Conservation (phyloP, 768 basidiomycete genomes). For the Saitozyma sp. region DNA sequence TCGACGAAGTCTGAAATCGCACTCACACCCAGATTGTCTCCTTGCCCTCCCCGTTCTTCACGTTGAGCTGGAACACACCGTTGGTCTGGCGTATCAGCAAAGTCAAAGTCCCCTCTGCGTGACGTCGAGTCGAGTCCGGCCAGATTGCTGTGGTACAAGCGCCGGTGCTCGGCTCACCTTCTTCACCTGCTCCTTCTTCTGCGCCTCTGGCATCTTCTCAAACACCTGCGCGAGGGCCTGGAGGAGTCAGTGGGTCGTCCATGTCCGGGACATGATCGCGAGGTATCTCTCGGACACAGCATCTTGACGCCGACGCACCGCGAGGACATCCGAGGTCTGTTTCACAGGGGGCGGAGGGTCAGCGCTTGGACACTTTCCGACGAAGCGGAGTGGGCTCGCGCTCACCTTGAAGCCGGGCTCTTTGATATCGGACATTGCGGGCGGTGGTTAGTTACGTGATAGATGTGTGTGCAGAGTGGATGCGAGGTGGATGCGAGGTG, state of each 20-base stretch:
- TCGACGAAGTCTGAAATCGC: background rate
- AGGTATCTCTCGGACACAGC: background rate
- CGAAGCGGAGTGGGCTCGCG: background rate
- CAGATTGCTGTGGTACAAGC: background rate
- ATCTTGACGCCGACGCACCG: conserved; percentile 6
- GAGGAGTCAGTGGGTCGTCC: background rate
- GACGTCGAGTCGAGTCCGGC: background rate
- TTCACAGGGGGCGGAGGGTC: background rate
- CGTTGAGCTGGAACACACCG: conserved; percentile 80
- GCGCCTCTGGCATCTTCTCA: conserved; percentile 47
- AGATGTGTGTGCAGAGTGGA: too few relatives aligned
- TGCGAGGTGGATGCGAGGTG: too few relatives aligned
- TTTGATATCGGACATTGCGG: conserved; percentile 45
- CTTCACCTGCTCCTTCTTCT: conserved; percentile 52
- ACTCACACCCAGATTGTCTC: conserved; percentile 65
- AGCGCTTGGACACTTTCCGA: conserved; percentile 1
- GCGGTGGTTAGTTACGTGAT: too few relatives aligned
- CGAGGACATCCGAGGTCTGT: conserved; percentile 44
- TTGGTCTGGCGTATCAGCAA: conserved; percentile 61
- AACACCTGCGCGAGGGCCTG: conserved; percentile 45
- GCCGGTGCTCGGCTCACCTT: conserved; percentile 39
- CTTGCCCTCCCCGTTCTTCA: conserved; percentile 71
- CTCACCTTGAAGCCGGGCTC: conserved; percentile 48
- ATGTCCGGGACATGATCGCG: background rate
- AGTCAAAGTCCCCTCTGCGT: background rate